These are phyloP conservation scores for Clitopilus passeckerianus DNA, from an alignment of 768 basidiomycete species.

Conservation along the genomic window DNA sequence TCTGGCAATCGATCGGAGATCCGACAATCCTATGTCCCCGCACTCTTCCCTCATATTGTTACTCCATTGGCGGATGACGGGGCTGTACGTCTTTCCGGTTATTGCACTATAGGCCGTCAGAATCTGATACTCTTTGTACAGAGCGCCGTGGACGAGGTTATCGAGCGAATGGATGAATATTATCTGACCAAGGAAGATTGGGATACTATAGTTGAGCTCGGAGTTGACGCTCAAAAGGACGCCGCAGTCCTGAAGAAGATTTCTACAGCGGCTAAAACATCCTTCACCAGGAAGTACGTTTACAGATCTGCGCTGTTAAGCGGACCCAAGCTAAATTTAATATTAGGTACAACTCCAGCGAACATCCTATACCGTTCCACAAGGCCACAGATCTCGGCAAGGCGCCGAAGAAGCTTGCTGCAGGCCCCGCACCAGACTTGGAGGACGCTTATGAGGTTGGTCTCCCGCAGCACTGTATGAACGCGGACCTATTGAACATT, in stretches of 20 bases:
- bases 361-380: slow-evolving; percentile 95
- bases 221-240: slow-evolving; percentile 76
- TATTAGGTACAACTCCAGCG: slow-evolving; percentile 85
- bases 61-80: slow-evolving; percentile 73
- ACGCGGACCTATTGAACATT: slow-evolving; percentile 3
- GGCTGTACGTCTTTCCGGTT: slow-evolving; percentile 47
- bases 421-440: slow-evolving; percentile 77
- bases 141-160: slow-evolving; percentile 79
- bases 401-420: slow-evolving; percentile 71
- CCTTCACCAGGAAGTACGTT: slow-evolving; percentile 85
- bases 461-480: slow-evolving; percentile 3
- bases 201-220: slow-evolving; percentile 94
- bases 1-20: slow-evolving; percentile 90
- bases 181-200: slow-evolving; percentile 92
- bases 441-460: slow-evolving; percentile 88
- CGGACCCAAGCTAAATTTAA: too few species aligned
- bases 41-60: slow-evolving; percentile 79
- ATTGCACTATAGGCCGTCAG: not conserved
- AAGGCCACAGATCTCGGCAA: slow-evolving; percentile 81
- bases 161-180: slow-evolving; percentile 90
- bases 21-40: slow-evolving; percentile 85
- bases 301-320: too few species aligned
- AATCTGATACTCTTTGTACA: slow-evolving; percentile 23
- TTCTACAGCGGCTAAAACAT: slow-evolving; percentile 69
- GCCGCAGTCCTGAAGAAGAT: slow-evolving; percentile 82